These are phyloP conservation scores for Chlamydomonas asymmetrica DNA, from an alignment of 139 green algal species.

Conservation along the genomic window DNA sequence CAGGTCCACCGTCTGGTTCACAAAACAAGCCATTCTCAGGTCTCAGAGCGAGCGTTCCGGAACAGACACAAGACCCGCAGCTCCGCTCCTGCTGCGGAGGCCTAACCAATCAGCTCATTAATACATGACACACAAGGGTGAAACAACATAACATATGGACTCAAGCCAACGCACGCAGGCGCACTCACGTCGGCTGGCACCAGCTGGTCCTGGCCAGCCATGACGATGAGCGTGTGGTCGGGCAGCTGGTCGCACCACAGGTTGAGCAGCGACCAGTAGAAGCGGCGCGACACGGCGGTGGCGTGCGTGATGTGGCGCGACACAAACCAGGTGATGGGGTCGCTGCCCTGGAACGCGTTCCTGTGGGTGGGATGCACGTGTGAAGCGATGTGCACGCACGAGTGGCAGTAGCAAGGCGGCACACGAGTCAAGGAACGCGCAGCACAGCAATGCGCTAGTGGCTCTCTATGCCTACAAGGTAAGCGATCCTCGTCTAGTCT, in stretches of 20 bases:
- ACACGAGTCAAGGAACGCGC: too few relatives aligned
- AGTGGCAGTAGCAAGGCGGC: too few relatives aligned
- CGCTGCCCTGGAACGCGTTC: neutral
- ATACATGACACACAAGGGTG: neutral
- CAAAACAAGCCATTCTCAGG: neutral
- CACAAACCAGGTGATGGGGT: constrained; percentile 22
- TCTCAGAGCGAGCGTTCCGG: neutral
- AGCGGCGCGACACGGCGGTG: constrained; percentile 40
- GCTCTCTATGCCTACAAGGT: too few relatives aligned
- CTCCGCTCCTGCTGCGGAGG: neutral
- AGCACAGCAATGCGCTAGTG: too few relatives aligned
- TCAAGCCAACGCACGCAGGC: neutral
- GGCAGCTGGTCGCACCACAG: constrained; percentile 59
- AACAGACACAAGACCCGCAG: neutral
- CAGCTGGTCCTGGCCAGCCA: constrained; percentile 43
- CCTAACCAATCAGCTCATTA: neutral
- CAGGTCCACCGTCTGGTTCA: too few relatives aligned
- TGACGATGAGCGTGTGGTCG: constrained; percentile 42
- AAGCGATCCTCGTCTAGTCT: too few relatives aligned
- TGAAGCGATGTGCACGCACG: too few relatives aligned
- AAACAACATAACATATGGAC: too few relatives aligned
- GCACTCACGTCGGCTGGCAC: constrained; percentile 29
- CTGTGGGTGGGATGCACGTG: neutral
- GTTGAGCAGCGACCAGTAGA: constrained; percentile 56
- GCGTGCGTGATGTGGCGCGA: constrained; percentile 43